Percentiles rank a stretch among this genome's conserved stretches.
phyloP scores from a whole-genome alignment of 257 asterid genomes.

The Leptodermis oblonga region DNA sequence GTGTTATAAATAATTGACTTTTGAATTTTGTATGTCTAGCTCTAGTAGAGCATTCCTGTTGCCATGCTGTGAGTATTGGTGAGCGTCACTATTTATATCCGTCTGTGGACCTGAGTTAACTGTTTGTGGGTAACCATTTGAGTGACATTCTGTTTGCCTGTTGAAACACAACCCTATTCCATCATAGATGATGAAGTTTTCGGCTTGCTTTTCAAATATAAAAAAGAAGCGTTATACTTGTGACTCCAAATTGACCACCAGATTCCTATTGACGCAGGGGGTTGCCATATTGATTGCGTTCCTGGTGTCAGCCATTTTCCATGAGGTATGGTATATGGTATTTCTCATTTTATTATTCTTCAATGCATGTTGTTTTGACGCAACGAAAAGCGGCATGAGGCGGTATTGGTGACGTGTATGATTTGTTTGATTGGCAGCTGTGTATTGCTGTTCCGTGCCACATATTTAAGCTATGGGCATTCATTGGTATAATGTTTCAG shows the following conservation, averaged over 20 bases:
- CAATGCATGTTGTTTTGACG: neutral
- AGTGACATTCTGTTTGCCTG: neutral
- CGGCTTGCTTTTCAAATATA: neutral
- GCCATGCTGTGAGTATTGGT: neutral
- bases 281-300: conserved; percentile 77
- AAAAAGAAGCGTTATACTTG: neutral
- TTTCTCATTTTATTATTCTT: conserved; percentile 4
- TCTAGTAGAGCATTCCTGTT: neutral
- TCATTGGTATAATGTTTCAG: conserved; percentile 92
- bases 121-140: neutral
- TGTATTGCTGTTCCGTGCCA: conserved; percentile 98
- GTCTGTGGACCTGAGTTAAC: neutral
- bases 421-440: conserved; percentile 47
- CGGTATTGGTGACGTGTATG: conserved; percentile 2
- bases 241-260: neutral
- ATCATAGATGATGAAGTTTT: neutral
- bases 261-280: conserved; percentile 41
- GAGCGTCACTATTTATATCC: neutral
- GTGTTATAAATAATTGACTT: neutral
- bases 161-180: neutral
- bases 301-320: conserved; percentile 88
- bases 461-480: conserved; percentile 95
- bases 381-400: neutral
- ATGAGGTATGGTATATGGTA: conserved; percentile 56
- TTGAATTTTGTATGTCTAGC: neutral